Base-by-base conservation (phyloP, 257 asterid genomes). In the Solanum infundibuliforme region DNA sequence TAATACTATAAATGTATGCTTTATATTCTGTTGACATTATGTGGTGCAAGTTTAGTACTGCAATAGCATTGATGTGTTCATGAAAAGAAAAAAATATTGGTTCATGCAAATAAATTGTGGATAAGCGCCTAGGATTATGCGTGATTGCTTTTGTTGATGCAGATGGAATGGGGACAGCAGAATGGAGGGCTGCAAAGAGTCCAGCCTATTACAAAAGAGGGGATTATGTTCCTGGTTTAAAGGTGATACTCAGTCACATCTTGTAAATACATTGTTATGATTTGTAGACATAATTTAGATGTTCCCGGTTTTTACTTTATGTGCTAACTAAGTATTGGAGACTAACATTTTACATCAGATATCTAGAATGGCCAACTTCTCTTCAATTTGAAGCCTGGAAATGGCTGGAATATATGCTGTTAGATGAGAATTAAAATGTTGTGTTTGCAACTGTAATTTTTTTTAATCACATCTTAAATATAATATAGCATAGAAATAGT, bases 121-220 rank as follows among this genome's bases (percentile, higher is more conserved):
- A 27, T 86, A 9, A 48, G 46, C 8, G 5, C 39, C 4, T 86
- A 34, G 41, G 35, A 36, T 31, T 68, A 62, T 74, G 36, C 73
- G 87, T 68, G 81, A 66, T 89, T 74, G 79, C 84, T 52, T 72
- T 87, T 87, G 88, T 87, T 81, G 38, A 66, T 77, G 88, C 93
- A 97, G 99, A 97, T 92, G 99, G 99, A 85, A 97, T 97, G 99
- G 99, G 99, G 66, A 97, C 98, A 32, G 99, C 99, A 87, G 98
- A 95, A 87, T 97, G 99, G 99, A 95, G 98, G 90, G 97, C 99
- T 32, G 98, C 99, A 14, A 97, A 95, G 91, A 95, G 98, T 89
- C 98, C 99, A 6, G 88, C 99, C 66, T 95, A 97, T 91, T 97
- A 95, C 93, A 97, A 97, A 94, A 95, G 99, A 93, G 99, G 99